Percentiles rank a stretch among this genome's conserved stretches.
phyloP scores from a whole-genome alignment of 2,329 filamentous ascomycete species.

The Colletotrichum sp. region DNA sequence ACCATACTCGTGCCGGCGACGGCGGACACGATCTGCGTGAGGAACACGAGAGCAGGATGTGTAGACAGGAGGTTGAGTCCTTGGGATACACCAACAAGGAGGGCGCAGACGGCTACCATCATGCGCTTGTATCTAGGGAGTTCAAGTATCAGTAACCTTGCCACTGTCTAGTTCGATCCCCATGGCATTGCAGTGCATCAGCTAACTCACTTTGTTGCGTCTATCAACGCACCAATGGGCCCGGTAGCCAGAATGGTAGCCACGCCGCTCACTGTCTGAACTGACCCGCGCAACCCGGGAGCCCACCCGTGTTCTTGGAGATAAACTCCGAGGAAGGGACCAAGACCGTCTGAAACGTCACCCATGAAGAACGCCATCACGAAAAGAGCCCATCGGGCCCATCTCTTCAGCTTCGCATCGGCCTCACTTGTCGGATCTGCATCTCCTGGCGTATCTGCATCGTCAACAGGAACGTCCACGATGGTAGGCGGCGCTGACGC shows the following conservation, averaged over 20 bases:
- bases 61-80: conserved; percentile 4
- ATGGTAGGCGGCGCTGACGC: neutral
- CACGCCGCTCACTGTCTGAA: neutral
- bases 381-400: conserved; percentile 7
- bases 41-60: conserved; percentile 8
- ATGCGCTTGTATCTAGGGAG: neutral
- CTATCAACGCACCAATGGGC: conserved; percentile 12
- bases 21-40: conserved; percentile 12
- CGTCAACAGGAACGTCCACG: neutral
- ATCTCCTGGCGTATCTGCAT: neutral
- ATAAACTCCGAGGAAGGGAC: conserved; percentile 12
- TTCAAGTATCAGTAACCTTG: neutral
- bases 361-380: conserved; percentile 15
- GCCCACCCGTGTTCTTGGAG: conserved; percentile 12
- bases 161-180: neutral
- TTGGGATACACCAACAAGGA: conserved; percentile 10
- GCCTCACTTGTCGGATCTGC: neutral
- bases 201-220: conserved; percentile 8
- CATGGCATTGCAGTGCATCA: neutral
- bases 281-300: conserved; percentile 7
- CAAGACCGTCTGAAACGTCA: conserved; percentile 7
- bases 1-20: conserved; percentile 7
- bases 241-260: conserved; percentile 8
- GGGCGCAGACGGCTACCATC: neutral
- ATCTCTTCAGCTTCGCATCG: neutral